Base-by-base conservation (phyloP, 139 green algal genomes). In the Dunaliella primolecta region DNA sequence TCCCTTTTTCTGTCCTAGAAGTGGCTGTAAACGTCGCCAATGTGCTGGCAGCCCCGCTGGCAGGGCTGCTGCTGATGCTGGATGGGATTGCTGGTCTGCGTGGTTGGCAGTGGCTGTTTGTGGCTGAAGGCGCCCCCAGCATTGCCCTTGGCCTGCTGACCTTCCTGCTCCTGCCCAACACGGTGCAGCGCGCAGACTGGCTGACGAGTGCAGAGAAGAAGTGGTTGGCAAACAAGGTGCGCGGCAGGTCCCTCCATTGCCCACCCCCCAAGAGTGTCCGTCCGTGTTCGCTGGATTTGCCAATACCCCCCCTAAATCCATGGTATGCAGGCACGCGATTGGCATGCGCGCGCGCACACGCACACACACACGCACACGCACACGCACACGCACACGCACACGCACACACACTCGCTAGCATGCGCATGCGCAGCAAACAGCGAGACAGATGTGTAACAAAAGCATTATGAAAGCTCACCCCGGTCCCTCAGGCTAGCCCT, bases 31-130 rank as follows among this genome's bases (percentile, higher is more conserved):
- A 81, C 0, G 38, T 85, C 1, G 84, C 88, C 2, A 91, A 94
- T 80, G 86, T 92, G 56, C 72, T 89, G 1, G 88, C 86, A 0
- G 92, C 93, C 0, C 93, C 93, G 0, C 34, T 96, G 56, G 93
- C 93, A 0, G 93, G 93, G 2, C 56, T 7, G 21, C 90, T 96
- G 35, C 86, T 91, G 71, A 23, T 80, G 78, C 77, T 91, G 78
- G 72, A 87, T 72, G 88, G 88, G 57, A 2, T 36, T 2, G 34
- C 30, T 0, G 88, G 86, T 33, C 37, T 86, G 32, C 55, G 56
- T 36, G 91, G 91, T 7, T 95, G 92, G 91, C 92, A 93, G 82
- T 94, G 89, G 91, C 89, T 96, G n/a, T 96, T 95, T 80, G 55
- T 95, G 0, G 20, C 92, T 0, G 92, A 95, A 57, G 93, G 92